Percentiles rank a stretch among this genome's conserved stretches.
These are phyloP conservation scores for Geranium brycei DNA, from an alignment of 345 rosid genomes.

Conservation along the genomic window DNA sequence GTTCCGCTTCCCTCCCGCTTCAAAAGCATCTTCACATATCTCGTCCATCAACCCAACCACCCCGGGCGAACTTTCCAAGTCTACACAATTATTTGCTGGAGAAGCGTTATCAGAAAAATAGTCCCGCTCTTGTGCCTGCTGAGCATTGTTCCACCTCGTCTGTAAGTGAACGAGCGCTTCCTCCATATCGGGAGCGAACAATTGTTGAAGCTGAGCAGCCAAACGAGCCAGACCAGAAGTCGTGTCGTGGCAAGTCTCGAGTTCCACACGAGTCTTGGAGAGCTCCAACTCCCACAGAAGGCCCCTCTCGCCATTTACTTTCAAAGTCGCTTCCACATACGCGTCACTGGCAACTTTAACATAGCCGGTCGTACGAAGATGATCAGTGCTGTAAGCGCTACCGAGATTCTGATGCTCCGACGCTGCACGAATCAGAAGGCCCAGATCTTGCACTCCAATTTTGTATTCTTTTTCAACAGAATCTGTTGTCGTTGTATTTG, in stretches of 20 bases:
- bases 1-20: constrained; percentile 27
- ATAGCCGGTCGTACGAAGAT: constrained; percentile 57
- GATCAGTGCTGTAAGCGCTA: constrained; percentile 41
- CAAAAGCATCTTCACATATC: constrained; percentile 67
- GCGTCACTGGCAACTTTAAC: constrained; percentile 72
- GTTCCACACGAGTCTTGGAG: constrained; percentile 43
- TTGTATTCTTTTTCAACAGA: constrained; percentile 35
- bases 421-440: constrained; percentile 63
- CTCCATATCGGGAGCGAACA: constrained; percentile 86
- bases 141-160: constrained; percentile 61
- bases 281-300: constrained; percentile 74
- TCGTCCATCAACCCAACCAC: constrained; percentile 58
- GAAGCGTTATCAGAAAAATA: constrained; percentile 34
- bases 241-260: constrained; percentile 84
- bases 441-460: constrained; percentile 68
- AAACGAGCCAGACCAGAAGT: constrained; percentile 61
- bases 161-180: constrained; percentile 77
- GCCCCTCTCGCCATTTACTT: constrained; percentile 41
- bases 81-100: constrained; percentile 20
- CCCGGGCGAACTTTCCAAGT: constrained; percentile 17
- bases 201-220: constrained; percentile 67
- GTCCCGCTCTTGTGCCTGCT: constrained; percentile 35
- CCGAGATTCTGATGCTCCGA: constrained; percentile 32
- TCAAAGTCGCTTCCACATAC: constrained; percentile 48
- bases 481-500: constrained; percentile 28